These are phyloP conservation scores for Solanum stenotomum DNA, from an alignment of 257 asterid genomes.

Conservation along the genomic window DNA sequence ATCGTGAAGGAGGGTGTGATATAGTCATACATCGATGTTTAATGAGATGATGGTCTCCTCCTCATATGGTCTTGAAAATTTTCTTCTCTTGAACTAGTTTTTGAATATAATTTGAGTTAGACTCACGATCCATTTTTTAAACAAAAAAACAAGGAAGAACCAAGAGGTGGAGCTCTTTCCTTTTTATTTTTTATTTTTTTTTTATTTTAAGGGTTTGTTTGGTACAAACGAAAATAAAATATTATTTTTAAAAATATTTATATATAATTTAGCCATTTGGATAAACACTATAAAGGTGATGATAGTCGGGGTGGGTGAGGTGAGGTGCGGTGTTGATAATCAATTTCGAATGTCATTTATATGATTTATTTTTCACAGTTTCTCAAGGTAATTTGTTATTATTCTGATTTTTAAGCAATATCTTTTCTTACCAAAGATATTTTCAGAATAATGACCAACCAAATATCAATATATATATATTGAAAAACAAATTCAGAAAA, in stretches of 20 bases:
- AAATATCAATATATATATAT: background rate
- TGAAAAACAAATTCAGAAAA: background rate
- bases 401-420: background rate
- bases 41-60: background rate
- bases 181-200: too few species aligned
- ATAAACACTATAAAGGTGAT: background rate
- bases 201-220: background rate
- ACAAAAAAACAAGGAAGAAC: too few species aligned
- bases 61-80: background rate
- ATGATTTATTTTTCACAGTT: background rate
- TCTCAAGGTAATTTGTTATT: background rate
- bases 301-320: background rate
- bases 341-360: background rate
- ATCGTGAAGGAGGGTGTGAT: too few species aligned
- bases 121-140: background rate
- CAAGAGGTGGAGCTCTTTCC: too few species aligned
- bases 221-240: background rate
- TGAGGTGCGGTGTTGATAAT: background rate
- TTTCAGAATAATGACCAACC: background rate
- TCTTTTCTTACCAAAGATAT: background rate
- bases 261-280: background rate
- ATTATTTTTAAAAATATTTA: background rate
- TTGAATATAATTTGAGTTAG: too few species aligned
- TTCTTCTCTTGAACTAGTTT: background rate
- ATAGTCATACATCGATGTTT: too few species aligned